Conservation (phyloP, 768 basidiomycete species). For the Hirschioporus abietinus region DNA sequence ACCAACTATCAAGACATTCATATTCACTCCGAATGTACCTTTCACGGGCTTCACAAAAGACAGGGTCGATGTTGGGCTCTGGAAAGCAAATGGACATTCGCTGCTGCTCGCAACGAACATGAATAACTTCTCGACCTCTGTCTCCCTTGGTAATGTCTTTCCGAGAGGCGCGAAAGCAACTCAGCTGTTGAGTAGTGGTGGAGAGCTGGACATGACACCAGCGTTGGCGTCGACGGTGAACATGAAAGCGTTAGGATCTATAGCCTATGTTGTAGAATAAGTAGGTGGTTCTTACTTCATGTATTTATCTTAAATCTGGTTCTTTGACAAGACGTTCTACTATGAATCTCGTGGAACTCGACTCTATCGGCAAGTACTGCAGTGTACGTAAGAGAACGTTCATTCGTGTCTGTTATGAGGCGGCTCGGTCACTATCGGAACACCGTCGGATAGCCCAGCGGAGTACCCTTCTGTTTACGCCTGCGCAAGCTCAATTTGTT, state of each 20-base stretch:
- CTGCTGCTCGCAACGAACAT: slow-evolving; percentile 50
- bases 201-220: background rate
- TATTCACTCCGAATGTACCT: slow-evolving; percentile 36
- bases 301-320: background rate
- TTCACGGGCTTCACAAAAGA: slow-evolving; percentile 35
- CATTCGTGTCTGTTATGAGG: too few relatives aligned
- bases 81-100: slow-evolving; percentile 36
- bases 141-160: slow-evolving; percentile 28
- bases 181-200: slow-evolving; percentile 35
- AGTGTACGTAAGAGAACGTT: too few relatives aligned
- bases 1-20: slow-evolving; percentile 39
- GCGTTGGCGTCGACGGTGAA: background rate
- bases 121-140: slow-evolving; percentile 31
- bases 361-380: too few relatives aligned
- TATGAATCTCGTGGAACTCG: background rate
- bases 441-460: too few relatives aligned
- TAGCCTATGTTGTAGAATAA: background rate
- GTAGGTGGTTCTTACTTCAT: background rate
- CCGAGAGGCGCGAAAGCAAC: slow-evolving; percentile 14
- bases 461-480: too few relatives aligned
- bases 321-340: background rate
- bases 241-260: background rate
- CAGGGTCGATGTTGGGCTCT: slow-evolving; percentile 46
- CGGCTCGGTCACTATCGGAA: too few relatives aligned
- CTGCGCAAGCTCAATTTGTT: too few relatives aligned